Base-by-base conservation (phyloP, 140 eudicot genomes). In the Erigeron philadelphicus region DNA sequence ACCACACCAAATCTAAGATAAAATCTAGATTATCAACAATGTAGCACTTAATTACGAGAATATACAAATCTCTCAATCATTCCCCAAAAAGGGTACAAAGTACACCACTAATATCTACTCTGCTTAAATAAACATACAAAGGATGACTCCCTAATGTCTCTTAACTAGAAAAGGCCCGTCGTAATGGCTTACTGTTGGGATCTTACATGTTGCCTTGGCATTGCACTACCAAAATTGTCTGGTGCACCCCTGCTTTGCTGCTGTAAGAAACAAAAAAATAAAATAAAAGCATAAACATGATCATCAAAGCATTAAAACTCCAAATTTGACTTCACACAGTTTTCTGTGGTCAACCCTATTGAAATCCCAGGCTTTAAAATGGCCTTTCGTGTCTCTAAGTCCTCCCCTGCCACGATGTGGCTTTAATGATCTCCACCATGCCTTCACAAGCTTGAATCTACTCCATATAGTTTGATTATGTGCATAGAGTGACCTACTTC, bases 131-230 rank as follows among this genome's bases (percentile, higher is more conserved):
- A 50, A 40, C 42, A 35, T 18, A 17, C 35, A 53, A 19, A 48
- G 44, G n/a, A 57, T 73, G 71, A 52, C 56, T n/a, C 45, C 18
- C 12, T 25, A 43, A 63, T 62, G 56, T 73, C 19, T 73, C 9
- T 19, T 21, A 19, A 23, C 4, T 11, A 13, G 44, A 49, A 60
- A 46, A 31, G 41, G 47, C 48, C 64, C 43, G n/a, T 72, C 61
- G 18, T 72, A 60, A 40, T 15, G 61, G 50, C 60, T 47, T 60
- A 11, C 61, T 72, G 68, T 60, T 16, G 40, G 40, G 76, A 40
- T 47, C 76, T 61, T 72, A 48, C 62, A 8, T 61, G 60, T 72
- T 61, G 75, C 52, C 69, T 4, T 40, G 57, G 74, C 68, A 72
- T 25, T 45, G 68, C 47, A 59, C 61, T 60, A 60, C 35, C 11